Evolutionary conservation across 2,329 filamentous ascomycete genomes (phyloP).

Genomic region (Endoconidiophora polonica): DNA sequence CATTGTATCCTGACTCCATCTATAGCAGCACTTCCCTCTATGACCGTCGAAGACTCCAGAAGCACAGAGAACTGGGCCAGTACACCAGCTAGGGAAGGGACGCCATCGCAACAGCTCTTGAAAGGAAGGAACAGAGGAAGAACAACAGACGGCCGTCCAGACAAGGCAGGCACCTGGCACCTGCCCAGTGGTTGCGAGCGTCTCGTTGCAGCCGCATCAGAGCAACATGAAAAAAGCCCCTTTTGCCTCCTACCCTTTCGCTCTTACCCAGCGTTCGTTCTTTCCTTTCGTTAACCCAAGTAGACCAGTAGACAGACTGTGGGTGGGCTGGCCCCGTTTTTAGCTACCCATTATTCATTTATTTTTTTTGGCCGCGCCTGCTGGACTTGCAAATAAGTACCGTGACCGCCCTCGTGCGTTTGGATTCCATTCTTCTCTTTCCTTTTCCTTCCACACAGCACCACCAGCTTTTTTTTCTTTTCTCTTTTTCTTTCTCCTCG

Average conservation of each 20-base stretch:
- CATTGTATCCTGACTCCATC: too few relatives aligned
- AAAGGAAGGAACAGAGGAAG: background rate
- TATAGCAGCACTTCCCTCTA: too few relatives aligned
- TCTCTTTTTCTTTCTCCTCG: conserved; percentile 34
- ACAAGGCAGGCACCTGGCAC: background rate
- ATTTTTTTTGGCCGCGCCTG: too few relatives aligned
- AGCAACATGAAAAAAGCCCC: background rate
- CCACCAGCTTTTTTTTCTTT: conserved; percentile 21
- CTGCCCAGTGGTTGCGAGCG: background rate
- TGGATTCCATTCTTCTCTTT: conserved; percentile 21
- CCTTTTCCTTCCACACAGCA: conserved; percentile 17
- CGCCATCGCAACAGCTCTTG: background rate
- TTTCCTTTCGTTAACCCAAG: background rate
- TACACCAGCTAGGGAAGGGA: background rate
- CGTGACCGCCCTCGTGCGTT: conserved; percentile 22
- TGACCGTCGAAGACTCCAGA: background rate
- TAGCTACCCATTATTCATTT: too few relatives aligned
- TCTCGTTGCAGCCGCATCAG: background rate
- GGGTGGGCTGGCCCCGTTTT: too few relatives aligned
- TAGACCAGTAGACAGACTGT: too few relatives aligned
- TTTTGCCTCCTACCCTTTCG: conserved; percentile 9
- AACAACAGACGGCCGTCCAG: background rate
- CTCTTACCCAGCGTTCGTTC: conserved; percentile 1
- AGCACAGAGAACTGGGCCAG: background rate
- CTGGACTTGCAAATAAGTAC: conserved; percentile 24